Evolutionary conservation across 1,284 basidiomycete genomes (phyloP).

Genomic region (Trichosporon faecale): DNA sequence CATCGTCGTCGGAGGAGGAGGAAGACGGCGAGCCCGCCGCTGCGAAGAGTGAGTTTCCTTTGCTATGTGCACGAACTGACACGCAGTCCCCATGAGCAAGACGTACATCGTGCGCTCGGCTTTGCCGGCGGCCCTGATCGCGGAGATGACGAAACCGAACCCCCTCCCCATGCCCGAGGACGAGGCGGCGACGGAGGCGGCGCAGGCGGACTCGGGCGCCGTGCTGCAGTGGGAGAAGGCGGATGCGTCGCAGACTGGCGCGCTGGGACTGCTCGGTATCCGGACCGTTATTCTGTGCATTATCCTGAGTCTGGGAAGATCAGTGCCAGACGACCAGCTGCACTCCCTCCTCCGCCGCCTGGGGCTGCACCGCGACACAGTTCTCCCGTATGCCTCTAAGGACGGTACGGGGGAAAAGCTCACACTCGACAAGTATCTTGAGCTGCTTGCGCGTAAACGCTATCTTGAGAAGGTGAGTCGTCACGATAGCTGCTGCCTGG

Average conservation of each 20-base stretch:
- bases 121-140: slow-evolving; percentile 33
- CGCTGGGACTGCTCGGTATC: slow-evolving; percentile 44
- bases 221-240: slow-evolving; percentile 47
- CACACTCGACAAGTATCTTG: slow-evolving; percentile 48
- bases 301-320: slow-evolving; percentile 40
- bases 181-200: slow-evolving; percentile 15
- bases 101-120: slow-evolving; percentile 44
- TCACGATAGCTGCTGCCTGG: neutral
- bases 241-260: slow-evolving; percentile 38
- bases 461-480: slow-evolving; percentile 50
- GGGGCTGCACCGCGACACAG: slow-evolving; percentile 40
- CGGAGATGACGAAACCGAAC: slow-evolving; percentile 30
- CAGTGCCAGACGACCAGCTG: slow-evolving; percentile 39
- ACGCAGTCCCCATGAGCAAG: slow-evolving; percentile 16
- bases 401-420: slow-evolving; percentile 30
- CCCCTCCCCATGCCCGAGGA: slow-evolving; percentile 29
- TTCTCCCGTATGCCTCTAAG: slow-evolving; percentile 38
- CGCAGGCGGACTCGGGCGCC: slow-evolving; percentile 43
- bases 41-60: slow-evolving; percentile 19
- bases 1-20: slow-evolving; percentile 27
- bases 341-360: slow-evolving; percentile 39
- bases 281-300: slow-evolving; percentile 47
- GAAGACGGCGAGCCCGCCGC: slow-evolving; percentile 26
- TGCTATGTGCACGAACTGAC: neutral
- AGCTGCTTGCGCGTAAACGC: slow-evolving; percentile 38